Base-by-base conservation (phyloP, 805 yeast genomes). In the Saccharomycopsis oosterbeekiorum region DNA sequence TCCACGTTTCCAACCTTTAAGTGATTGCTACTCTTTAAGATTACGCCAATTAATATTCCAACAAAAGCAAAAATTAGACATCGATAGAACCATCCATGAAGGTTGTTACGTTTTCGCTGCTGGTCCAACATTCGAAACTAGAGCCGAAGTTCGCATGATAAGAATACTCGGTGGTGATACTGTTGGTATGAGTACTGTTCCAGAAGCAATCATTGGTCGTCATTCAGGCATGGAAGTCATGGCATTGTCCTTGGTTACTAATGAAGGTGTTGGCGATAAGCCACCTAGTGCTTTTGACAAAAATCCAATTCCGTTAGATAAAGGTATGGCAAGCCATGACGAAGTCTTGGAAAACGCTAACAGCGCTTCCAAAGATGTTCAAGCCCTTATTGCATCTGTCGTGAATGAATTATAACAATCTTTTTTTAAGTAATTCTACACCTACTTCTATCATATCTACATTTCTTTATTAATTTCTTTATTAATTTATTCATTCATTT, bases 121-220 rank as follows among this genome's bases (percentile, higher is more conserved):
- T 5, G 99, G 99, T 0, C 98, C 99, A 4, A 89, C 97, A 1
- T 93, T 86, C 73, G 99, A 93, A 75, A 82, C 89, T 2, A 79
- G 97, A 68, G 97, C 97, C 0, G 99, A 93, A 75, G 87, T 86
- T n/a, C 78, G 96, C 61, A 78, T 85, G 78, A 76, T 93, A 56
- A 73, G 84, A 63, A 67, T 75, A 5, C 65, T 87, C 36, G 98
- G 98, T 10, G 97, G 89, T 58, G 98, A 93, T 72, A 88, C 94
- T 0, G 98, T 92, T 1, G 98, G 98, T 3, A 93, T 93, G 99
- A 88, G 96, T 61, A 94, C 98, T 0, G 97, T 93, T 40, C 97
- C 99, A 0, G 99, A 93, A 73, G 96, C 90, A 1, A 83, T 90
- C 64, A 86, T 90, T 19, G 98, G 97, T 1, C 84, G 96, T 71